These are phyloP conservation scores for Dipodascopsis tothii DNA, from an alignment of 805 yeast species.

Conservation along the genomic window DNA sequence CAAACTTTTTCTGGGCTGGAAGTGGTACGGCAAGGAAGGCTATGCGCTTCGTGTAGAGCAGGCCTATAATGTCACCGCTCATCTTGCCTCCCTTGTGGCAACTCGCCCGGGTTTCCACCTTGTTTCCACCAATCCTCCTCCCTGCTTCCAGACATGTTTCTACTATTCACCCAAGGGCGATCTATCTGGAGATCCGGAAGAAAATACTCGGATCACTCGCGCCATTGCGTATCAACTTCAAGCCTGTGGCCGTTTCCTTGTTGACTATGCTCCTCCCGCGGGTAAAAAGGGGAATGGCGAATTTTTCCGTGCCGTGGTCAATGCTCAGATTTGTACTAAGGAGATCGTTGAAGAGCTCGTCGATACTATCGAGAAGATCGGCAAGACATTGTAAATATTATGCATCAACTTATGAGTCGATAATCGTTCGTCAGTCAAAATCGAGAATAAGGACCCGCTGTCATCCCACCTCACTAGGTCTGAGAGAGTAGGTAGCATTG, in stretches of 20 bases:
- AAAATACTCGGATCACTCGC: conserved; percentile 48
- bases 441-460: too few species aligned
- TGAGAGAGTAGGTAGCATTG: too few species aligned
- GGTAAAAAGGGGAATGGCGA: conserved; percentile 65
- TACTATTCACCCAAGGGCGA: conserved; percentile 48
- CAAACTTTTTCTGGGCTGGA: conserved; percentile 73
- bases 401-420: too few species aligned
- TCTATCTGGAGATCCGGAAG: conserved; percentile 29
- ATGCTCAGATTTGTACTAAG: conserved; percentile 49
- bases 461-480: too few species aligned
- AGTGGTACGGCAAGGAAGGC: conserved; percentile 53
- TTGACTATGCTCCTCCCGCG: conserved; percentile 63
- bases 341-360: conserved; percentile 42
- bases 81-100: conserved; percentile 45
- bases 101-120: conserved; percentile 43
- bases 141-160: conserved; percentile 79
- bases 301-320: conserved; percentile 77
- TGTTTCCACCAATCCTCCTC: conserved; percentile 53
- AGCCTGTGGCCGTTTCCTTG: conserved; percentile 54
- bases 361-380: conserved; percentile 35
- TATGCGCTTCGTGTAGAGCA: conserved; percentile 62
- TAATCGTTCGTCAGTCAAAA: too few species aligned
- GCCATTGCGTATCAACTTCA: conserved; percentile 55
- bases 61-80: conserved; percentile 57
- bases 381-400: too few species aligned